phyloP scores from a whole-genome alignment of 179 eudicot species.

The Spinacia oleracea region DNA sequence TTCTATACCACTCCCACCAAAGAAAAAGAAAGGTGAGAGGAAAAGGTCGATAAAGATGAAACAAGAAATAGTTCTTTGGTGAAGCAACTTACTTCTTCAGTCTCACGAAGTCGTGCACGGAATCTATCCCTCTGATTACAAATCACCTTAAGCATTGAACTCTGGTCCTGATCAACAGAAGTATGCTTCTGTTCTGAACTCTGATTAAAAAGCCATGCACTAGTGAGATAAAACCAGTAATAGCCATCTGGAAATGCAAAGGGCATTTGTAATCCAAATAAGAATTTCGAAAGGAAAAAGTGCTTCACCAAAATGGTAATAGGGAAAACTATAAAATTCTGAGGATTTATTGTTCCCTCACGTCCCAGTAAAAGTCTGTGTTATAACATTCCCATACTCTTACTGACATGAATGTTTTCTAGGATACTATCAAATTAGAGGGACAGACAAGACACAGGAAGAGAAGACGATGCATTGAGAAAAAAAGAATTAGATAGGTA shows the following conservation, averaged over 20 bases:
- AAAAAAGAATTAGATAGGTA: too few relatives aligned
- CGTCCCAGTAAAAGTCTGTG: background rate
- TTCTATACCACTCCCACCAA: background rate
- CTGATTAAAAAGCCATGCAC: slow-evolving; percentile 41
- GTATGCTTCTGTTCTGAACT: slow-evolving; percentile 72
- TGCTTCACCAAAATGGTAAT: background rate
- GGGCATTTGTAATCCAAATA: background rate
- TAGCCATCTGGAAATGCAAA: slow-evolving; percentile 3
- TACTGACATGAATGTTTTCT: background rate
- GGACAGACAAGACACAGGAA: background rate
- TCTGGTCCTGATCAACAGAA: slow-evolving; percentile 82
- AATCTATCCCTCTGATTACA: slow-evolving; percentile 98
- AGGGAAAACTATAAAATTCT: background rate
- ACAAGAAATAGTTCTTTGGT: background rate
- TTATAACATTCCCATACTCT: background rate
- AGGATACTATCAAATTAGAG: background rate
- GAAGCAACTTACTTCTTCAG: slow-evolving; percentile 75
- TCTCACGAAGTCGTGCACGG: slow-evolving; percentile 83
- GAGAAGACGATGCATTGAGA: background rate
- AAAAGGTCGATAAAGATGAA: background rate
- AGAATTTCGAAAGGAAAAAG: background rate
- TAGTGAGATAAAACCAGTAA: background rate
- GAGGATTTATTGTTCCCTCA: background rate
- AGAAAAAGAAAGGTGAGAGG: background rate
- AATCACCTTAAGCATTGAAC: slow-evolving; percentile 97